Evolutionary conservation across 306 rosid species (phyloP).

Genomic region (Gleditsia sinensis): DNA sequence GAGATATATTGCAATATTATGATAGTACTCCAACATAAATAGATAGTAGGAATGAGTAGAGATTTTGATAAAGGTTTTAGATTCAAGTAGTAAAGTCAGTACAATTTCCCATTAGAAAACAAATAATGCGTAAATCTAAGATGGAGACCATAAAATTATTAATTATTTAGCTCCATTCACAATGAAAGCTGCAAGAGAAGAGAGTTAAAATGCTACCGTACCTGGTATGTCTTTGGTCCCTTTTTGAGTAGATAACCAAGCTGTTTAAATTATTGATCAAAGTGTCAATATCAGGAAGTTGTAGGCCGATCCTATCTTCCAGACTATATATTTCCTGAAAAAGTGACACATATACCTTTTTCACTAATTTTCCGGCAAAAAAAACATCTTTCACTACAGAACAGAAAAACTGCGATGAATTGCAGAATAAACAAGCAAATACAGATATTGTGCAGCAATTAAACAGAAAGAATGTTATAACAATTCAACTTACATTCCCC

Average conservation of each 20-base stretch:
- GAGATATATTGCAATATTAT: too few species aligned
- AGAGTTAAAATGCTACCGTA: conserved; percentile 30
- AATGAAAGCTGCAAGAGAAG: conserved; percentile 15
- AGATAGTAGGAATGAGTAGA: not conserved
- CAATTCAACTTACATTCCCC: too few species aligned
- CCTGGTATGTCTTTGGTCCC: conserved; percentile 94
- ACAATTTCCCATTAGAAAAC: not conserved
- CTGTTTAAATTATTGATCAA: conserved; percentile 81
- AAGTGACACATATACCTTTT: conserved; percentile 25
- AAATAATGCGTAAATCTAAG: not conserved
- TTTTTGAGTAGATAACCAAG: conserved; percentile 83
- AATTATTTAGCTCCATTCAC: conserved; percentile 13
- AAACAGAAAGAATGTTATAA: too few species aligned
- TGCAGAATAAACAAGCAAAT: conserved; percentile 34
- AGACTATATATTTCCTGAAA: conserved; percentile 89
- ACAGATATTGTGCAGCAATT: conserved; percentile 78
- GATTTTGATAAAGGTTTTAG: conserved; percentile 10
- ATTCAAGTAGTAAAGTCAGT: not conserved
- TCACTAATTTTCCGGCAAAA: too few species aligned
- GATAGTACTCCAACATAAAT: not conserved
- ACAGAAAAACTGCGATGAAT: conserved; percentile 4
- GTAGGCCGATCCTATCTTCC: conserved; percentile 77
- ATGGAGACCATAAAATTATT: not conserved
- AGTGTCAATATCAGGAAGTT: conserved; percentile 88
- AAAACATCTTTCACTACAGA: not conserved